Base-by-base conservation (phyloP, 768 basidiomycete species). In the Termitomyces titanicus region DNA sequence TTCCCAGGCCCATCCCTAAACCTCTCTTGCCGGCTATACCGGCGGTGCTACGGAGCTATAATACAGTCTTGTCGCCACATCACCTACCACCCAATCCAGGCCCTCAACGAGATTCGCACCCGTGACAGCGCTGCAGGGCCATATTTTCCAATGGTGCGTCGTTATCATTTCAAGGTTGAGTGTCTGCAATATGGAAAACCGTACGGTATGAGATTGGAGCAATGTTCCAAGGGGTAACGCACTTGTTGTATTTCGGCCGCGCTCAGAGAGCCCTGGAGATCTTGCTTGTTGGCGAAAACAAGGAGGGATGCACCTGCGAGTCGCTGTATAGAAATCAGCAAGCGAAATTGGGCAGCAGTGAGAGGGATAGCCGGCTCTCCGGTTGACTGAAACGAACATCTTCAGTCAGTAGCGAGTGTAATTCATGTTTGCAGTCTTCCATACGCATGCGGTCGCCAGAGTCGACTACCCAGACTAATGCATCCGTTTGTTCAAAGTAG, bases 401-500 rank as follows among this genome's bases (percentile, higher is more conserved):
- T 79, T 98, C 95, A 18, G 85, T 82, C 51, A 98, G 78, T 45
- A 99, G 79, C 63, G 79, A 86, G 62, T 89, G 86, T 20, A 98
- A 78, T 71, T 99, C 97, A 47, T 84, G 76, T 66, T 81, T 88
- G 73, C 96, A 98, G 68, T 98, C 95, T 47, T 77, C 72, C 81
- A 97, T 92, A 58, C 97, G 82, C 75, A 93, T 79, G 39, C 90
- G 81, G 73, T 98, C 96, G 35, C 89, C 83, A 0, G 94, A 96
- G 74, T 99, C 97, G 39, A 99, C 95, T 17, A 99, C 96, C 97
- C 97, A 99, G 33, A 98, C 94, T 42, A 99, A 78, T 7, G 91
- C 96, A 71, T 98, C 97, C 10, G 97, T 98, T 72, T 94, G 92
- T 71, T 99, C 97, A 63, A 98, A 98, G 73, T 98, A 98, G 70